A percentile compares a stretch with the other conserved stretches of the same genome.
phyloP scores from a whole-genome alignment of 2,329 filamentous ascomycete genomes.

The Alternaria sp. region DNA sequence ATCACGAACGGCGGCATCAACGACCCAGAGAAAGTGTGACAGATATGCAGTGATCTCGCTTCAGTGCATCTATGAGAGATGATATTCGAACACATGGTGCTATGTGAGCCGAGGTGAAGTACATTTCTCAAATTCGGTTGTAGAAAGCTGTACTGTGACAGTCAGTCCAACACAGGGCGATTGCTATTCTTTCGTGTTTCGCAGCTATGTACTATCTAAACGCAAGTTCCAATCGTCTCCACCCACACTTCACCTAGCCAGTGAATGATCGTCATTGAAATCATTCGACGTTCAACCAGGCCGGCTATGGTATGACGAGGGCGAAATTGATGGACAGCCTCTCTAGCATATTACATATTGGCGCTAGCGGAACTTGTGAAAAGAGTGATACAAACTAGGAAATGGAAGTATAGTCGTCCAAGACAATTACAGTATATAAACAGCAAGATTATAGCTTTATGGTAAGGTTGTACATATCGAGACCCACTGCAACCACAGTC shows the following conservation, averaged over 20 bases:
- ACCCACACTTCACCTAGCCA: too few species aligned
- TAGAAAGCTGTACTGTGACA: background rate
- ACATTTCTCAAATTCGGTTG: background rate
- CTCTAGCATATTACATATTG: too few species aligned
- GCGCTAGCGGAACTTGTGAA: too few species aligned
- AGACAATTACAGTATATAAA: background rate
- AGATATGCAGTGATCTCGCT: constrained; percentile 1
- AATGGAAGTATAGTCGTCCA: too few species aligned
- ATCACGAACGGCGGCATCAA: constrained; percentile 75
- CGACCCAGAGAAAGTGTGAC: constrained; percentile 68
- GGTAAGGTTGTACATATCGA: constrained; percentile 72
- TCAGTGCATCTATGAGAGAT: background rate
- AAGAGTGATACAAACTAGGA: too few species aligned
- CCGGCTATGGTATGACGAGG: too few species aligned
- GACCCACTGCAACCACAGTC: constrained; percentile 70
- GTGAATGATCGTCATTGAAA: background rate
- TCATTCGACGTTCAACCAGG: too few species aligned
- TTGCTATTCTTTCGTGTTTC: background rate
- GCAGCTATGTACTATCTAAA: background rate
- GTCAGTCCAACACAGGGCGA: background rate
- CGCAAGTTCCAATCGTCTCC: background rate
- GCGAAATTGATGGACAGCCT: too few species aligned
- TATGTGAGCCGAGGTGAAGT: background rate
- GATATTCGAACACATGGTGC: background rate
- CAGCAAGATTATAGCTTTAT: constrained; percentile 68